phyloP scores from a whole-genome alignment of 345 rosid genomes.

The rapeseed (Brassica napus) region DNA sequence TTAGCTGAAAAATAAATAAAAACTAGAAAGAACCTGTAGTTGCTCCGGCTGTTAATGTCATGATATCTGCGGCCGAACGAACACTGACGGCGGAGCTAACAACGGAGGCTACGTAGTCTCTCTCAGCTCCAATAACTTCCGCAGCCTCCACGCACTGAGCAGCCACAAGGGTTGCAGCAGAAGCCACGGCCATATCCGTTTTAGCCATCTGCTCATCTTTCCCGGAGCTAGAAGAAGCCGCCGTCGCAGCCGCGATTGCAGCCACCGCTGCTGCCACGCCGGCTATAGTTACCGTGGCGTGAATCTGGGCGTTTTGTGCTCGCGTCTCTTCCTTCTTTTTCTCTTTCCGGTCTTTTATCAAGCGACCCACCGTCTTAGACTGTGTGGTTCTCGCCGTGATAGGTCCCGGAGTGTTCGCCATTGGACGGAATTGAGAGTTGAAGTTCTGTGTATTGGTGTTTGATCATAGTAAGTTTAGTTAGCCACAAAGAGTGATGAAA shows the following conservation, averaged over 20 bases:
- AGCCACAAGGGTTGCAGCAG: constrained; percentile 85
- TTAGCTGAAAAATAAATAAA: background rate
- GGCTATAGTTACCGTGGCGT: constrained; percentile 74
- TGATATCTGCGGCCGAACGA: constrained; percentile 76
- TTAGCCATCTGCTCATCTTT: background rate
- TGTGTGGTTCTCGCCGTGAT: constrained; percentile 42
- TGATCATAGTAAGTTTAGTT: constrained; percentile 28
- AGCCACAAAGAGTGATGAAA: background rate
- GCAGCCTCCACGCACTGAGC: constrained; percentile 93
- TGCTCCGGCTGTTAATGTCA: constrained; percentile 88
- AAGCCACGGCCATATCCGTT: constrained; percentile 58
- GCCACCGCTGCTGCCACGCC: constrained; percentile 90
- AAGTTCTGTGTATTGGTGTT: constrained; percentile 42
- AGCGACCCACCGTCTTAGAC: constrained; percentile 86
- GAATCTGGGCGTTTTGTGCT: constrained; percentile 82
- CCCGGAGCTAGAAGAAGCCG: constrained; percentile 54
- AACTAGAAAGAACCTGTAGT: constrained; percentile 60
- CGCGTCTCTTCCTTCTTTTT: constrained; percentile 84
- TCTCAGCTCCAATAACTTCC: constrained; percentile 87
- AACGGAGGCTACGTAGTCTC: constrained; percentile 69
- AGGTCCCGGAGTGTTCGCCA: constrained; percentile 33
- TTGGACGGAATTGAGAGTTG: constrained; percentile 44
- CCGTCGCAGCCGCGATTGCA: constrained; percentile 80
- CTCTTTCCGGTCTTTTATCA: constrained; percentile 83
- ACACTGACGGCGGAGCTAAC: constrained; percentile 89